phyloP scores from a whole-genome alignment of 805 yeast species.

The Tetrapisispora pingtungensis region DNA sequence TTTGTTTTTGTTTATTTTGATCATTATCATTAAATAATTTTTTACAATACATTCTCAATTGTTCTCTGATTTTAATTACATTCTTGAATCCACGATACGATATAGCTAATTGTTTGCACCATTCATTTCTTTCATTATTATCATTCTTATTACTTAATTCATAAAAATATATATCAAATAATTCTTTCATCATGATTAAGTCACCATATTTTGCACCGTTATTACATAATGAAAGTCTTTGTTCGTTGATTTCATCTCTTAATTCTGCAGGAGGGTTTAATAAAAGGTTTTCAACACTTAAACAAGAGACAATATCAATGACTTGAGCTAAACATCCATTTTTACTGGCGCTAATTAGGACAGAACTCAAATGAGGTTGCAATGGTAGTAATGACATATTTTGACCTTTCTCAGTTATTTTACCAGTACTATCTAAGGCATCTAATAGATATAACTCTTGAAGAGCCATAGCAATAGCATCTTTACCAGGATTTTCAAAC shows the following conservation, averaged over 20 bases:
- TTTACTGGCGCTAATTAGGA: conserved; percentile 60
- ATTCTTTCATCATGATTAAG: conserved; percentile 68
- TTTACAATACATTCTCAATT: conserved; percentile 35
- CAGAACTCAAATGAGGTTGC: conserved; percentile 87
- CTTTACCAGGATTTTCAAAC: conserved; percentile 84
- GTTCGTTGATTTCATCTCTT: conserved; percentile 76
- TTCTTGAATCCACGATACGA: conserved; percentile 73
- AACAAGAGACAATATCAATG: conserved; percentile 82
- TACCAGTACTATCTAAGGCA: conserved; percentile 70
- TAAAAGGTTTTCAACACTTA: conserved; percentile 83
- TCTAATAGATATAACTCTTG: conserved; percentile 66
- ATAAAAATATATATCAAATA: conserved; percentile 44
- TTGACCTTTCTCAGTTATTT: conserved; percentile 68
- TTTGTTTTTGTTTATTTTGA: neutral
- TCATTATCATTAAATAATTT: conserved; percentile 7
- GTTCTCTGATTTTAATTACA: conserved; percentile 65
- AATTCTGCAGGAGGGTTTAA: conserved; percentile 69
- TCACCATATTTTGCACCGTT: conserved; percentile 75
- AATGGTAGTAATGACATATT: conserved; percentile 84
- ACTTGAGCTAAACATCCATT: conserved; percentile 50
- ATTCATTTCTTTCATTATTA: conserved; percentile 50
- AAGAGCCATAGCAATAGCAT: conserved; percentile 65
- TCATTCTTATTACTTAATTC: conserved; percentile 25
- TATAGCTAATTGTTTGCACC: conserved; percentile 76
- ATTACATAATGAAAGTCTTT: conserved; percentile 57